Evolutionary conservation across 768 basidiomycete species (phyloP).

Genomic region (Saitozyma podzolica): DNA sequence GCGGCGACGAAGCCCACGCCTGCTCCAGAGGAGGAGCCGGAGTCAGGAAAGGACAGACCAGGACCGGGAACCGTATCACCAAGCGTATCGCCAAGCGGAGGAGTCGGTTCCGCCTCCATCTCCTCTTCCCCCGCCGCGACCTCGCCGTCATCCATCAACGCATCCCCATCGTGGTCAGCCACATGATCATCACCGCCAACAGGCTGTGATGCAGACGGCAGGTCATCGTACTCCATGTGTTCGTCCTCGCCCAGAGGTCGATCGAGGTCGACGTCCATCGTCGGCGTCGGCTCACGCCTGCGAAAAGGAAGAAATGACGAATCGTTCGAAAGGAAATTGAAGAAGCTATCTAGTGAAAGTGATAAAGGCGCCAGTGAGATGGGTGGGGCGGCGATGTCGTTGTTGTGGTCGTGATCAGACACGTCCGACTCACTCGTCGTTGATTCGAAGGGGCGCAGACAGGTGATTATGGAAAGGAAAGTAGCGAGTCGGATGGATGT

Average conservation of each 20-base stretch:
- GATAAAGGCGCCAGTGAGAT: too few species aligned
- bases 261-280: constrained; percentile 18
- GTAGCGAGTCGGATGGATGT: too few species aligned
- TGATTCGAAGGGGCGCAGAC: too few species aligned
- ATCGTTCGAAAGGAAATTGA: too few species aligned
- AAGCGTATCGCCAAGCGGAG: not conserved
- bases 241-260: constrained; percentile 3
- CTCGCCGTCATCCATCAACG: constrained; percentile 60
- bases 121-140: constrained; percentile 70
- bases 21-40: not conserved
- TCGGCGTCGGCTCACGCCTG: too few species aligned
- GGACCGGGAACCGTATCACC: not conserved
- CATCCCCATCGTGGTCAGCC: not conserved
- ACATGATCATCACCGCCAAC: not conserved
- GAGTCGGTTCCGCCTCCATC: constrained; percentile 64
- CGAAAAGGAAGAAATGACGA: too few species aligned
- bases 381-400: too few species aligned
- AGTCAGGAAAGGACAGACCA: not conserved
- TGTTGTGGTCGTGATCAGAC: too few species aligned
- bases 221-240: constrained; percentile 20
- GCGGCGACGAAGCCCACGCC: not conserved
- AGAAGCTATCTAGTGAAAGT: too few species aligned
- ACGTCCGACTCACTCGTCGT: too few species aligned
- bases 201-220: constrained; percentile 4
- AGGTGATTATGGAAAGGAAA: too few species aligned